A percentile compares a stretch with the other conserved stretches of the same genome.
Conservation (phyloP, 768 basidiomycete species). For the Tylopilus intermedius region DNA sequence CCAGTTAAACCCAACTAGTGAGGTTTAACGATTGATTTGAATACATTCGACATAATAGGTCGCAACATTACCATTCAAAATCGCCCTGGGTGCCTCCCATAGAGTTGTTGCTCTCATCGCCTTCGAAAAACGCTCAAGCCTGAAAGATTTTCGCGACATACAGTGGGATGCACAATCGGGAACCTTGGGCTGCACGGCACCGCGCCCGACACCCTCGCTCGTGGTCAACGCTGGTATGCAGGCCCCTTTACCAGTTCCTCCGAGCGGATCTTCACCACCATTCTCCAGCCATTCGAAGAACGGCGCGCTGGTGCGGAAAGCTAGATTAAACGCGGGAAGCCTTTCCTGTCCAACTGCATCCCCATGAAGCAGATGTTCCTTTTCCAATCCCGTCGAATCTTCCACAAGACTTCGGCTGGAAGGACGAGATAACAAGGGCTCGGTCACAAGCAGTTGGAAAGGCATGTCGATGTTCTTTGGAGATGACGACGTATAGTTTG, state of each 20-base stretch:
- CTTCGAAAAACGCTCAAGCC: conserved; percentile 66
- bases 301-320: conserved; percentile 49
- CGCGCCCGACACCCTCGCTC: not conserved
- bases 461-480: not conserved
- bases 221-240: not conserved
- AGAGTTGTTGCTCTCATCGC: conserved; percentile 71
- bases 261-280: conserved; percentile 33
- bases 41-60: not conserved
- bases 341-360: conserved; percentile 8
- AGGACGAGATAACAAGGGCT: not conserved
- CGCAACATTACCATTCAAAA: conserved; percentile 44
- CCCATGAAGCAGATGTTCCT: not conserved
- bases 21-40: not conserved
- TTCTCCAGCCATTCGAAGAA: conserved; percentile 78
- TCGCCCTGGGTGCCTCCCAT: conserved; percentile 64
- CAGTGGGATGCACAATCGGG: not conserved
- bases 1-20: conserved; percentile 55
- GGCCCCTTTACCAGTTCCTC: conserved; percentile 22
- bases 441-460: not conserved
- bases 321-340: conserved; percentile 62
- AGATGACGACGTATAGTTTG: not conserved
- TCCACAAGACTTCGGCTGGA: not conserved
- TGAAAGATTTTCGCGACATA: conserved; percentile 36
- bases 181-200: not conserved
- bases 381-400: not conserved